Evolutionary conservation across 768 basidiomycete species (phyloP).

Genomic region (Ramaria sp.): DNA sequence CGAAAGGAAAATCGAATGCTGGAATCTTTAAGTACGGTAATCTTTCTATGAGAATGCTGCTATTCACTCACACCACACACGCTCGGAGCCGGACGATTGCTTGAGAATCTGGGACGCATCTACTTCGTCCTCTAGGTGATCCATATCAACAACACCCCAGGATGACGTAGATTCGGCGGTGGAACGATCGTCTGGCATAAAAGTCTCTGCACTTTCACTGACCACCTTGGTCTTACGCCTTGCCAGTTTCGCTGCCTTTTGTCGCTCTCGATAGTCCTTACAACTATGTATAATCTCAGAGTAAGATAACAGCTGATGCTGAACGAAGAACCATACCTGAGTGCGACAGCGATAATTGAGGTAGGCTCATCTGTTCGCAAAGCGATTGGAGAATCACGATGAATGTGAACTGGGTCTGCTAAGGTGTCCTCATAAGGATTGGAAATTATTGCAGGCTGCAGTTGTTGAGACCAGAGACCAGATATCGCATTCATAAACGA

Average conservation of each 20-base stretch:
- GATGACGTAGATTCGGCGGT: slow-evolving; percentile 77
- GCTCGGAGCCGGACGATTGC: background rate
- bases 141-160: slow-evolving; percentile 87
- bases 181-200: slow-evolving; percentile 88
- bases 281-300: slow-evolving; percentile 9
- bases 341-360: slow-evolving; percentile 89
- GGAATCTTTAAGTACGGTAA: slow-evolving; percentile 11
- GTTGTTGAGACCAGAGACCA: slow-evolving; percentile 64
- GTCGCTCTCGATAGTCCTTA: slow-evolving; percentile 57
- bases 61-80: slow-evolving; percentile 3
- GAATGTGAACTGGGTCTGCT: slow-evolving; percentile 83
- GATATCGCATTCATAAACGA: slow-evolving; percentile 79
- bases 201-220: slow-evolving; percentile 64
- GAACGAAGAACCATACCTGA: slow-evolving; percentile 48
- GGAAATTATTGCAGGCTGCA: slow-evolving; percentile 30
- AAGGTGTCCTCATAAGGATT: slow-evolving; percentile 54
- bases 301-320: background rate
- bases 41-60: background rate
- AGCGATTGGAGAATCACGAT: slow-evolving; percentile 89
- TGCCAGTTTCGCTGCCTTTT: slow-evolving; percentile 29
- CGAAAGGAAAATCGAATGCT: slow-evolving; percentile 62
- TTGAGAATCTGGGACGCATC: slow-evolving; percentile 11
- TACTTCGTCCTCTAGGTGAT: slow-evolving; percentile 40
- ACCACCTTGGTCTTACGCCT: slow-evolving; percentile 38
- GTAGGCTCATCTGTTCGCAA: slow-evolving; percentile 96